phyloP scores from a whole-genome alignment of 176 grass and related monocot genomes.

The Triticum urartu region DNA sequence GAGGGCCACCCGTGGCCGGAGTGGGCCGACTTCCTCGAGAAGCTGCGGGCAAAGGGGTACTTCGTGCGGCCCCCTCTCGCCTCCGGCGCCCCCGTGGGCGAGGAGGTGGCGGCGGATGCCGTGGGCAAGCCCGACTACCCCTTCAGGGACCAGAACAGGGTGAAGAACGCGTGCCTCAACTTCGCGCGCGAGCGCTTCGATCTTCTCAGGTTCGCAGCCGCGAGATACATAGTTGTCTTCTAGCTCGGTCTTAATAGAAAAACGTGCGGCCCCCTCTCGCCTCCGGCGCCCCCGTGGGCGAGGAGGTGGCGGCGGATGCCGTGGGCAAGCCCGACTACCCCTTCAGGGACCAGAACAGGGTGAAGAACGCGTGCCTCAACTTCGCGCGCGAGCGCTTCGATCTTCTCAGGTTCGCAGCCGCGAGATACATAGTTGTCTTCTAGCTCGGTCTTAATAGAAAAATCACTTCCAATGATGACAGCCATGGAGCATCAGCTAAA shows the following conservation, averaged over 20 bases:
- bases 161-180: constrained; percentile 94
- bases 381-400: constrained; percentile 84
- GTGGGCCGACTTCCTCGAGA: constrained; percentile 73
- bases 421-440: background rate
- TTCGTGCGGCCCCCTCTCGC: constrained; percentile 35
- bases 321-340: constrained; percentile 1
- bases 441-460: background rate
- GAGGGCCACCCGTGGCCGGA: constrained; percentile 75
- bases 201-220: constrained; percentile 56
- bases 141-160: constrained; percentile 43
- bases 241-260: no score
- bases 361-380: constrained; percentile 94
- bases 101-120: background rate
- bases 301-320: background rate
- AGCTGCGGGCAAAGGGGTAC: constrained; percentile 75
- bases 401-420: constrained; percentile 56
- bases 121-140: constrained; percentile 1
- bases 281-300: constrained; percentile 13
- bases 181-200: constrained; percentile 84
- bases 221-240: background rate
- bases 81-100: constrained; percentile 13
- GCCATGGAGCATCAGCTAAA: background rate
- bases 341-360: constrained; percentile 43
- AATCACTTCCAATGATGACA: background rate
- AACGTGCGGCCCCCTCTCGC: constrained; percentile 9